phyloP scores from a whole-genome alignment of 192 early-diverging fungal species.

The Coemansia erecta region DNA sequence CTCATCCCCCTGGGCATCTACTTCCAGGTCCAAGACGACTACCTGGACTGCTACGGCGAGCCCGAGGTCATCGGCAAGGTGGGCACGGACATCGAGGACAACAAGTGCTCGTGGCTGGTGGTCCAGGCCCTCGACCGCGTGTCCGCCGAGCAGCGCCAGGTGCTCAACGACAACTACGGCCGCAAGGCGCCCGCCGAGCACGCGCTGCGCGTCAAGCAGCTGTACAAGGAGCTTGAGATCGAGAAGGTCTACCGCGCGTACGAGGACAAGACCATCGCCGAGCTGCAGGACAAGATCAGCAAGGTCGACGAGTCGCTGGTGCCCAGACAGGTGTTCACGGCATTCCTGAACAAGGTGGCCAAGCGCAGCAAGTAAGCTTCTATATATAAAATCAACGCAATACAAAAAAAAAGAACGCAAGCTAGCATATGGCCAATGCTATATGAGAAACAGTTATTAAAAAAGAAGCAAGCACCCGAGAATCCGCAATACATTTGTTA shows the following conservation, averaged over 20 bases:
- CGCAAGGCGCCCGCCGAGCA: constrained; percentile 70
- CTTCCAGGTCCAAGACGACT: constrained; percentile 99
- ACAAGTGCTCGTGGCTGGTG: constrained; percentile 99
- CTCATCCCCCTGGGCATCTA: constrained; percentile 96
- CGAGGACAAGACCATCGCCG: constrained; percentile 80
- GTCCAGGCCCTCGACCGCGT: constrained; percentile 83
- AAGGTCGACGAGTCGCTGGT: constrained; percentile 78
- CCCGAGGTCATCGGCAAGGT: constrained; percentile 96
- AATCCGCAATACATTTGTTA: too few species aligned
- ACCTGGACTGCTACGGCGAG: constrained; percentile 92
- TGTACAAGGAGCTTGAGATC: constrained; percentile 80
- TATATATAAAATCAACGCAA: constrained; percentile 3
- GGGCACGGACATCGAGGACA: constrained; percentile 99
- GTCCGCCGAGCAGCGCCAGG: constrained; percentile 77
- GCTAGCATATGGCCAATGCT: background rate
- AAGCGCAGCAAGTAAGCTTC: constrained; percentile 80
- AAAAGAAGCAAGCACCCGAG: background rate
- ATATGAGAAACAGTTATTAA: background rate
- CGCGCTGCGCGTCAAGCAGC: constrained; percentile 77
- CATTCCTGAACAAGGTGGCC: constrained; percentile 95
- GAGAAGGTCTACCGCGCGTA: constrained; percentile 79
- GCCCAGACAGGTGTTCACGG: constrained; percentile 80
- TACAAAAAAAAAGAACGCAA: background rate
- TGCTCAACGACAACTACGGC: constrained; percentile 93
- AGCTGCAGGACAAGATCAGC: constrained; percentile 73